Evolutionary conservation across 2,329 filamentous ascomycete genomes (phyloP), one percentile per base, ranked within the genome.

Genomic region (Chrysoporthe deuterocubensis): DNA sequence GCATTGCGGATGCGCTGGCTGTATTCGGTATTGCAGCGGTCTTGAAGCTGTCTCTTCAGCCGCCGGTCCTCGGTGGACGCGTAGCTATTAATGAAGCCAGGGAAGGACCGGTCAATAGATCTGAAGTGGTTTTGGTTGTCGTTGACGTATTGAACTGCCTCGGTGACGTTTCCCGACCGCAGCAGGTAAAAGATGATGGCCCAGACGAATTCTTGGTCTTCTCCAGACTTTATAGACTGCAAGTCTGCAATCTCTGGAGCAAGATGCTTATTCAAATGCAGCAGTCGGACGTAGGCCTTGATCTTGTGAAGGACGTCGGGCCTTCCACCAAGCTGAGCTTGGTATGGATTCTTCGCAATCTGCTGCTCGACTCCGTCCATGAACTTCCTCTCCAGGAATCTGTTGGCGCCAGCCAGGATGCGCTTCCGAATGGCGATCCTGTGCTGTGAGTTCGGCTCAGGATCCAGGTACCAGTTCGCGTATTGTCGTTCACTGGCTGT

Each of bases 111-210:
- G 80, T 99, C 96, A 71, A 97, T 90, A 72, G 92, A 93, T 73
- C 93, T 88, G 84, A 99, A 97, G 69, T 92, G 91, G 72, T 86
- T 87, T 72, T 89, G 88, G 76, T 95, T 92, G 71, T 89, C 87
- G 73, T 90, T 90, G 67, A 98, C 93, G 77, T 97, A 99, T 71
- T 92, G 87, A 42, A 92, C 90, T 18, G 95, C 95, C 78, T 98
- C 95, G 18, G 86, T 85, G 64, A 96, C 85, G 72, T 97, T 90
- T 62, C 96, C 96, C 70, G 91, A 91, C 58, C 96, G 89, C 34
- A 99, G 82, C 52, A 98, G 86, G 79, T 93, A 98, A 81, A 96
- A 99, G 57, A 99, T 89, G 62, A 97, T 86, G 56, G 94, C 94
- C 96, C 96, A 99, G 71, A 94, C 91, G 75, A 91, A 96, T 76